Evolutionary conservation across 164 flowering plant species (phyloP).

Genomic region (Vitis riparia): DNA sequence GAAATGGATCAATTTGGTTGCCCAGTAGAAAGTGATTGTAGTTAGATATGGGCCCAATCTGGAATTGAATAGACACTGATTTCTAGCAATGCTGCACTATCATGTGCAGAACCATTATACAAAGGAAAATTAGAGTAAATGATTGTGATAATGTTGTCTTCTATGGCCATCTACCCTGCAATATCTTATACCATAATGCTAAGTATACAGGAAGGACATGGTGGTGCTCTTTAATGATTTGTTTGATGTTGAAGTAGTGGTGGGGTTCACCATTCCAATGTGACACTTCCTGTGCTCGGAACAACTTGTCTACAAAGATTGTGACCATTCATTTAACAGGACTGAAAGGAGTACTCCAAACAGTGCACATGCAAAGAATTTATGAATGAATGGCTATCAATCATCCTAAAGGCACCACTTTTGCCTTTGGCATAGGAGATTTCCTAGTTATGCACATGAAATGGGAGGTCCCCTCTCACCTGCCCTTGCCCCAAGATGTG

Average conservation of each 20-base stretch:
- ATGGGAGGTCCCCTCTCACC: constrained; percentile 1
- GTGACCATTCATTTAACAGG: constrained; percentile 22
- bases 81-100: too few relatives aligned
- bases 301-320: constrained; percentile 9
- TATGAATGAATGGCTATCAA: constrained; percentile 3
- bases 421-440: constrained; percentile 7
- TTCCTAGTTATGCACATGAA: constrained; percentile 15
- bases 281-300: constrained; percentile 7
- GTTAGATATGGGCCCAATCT: too few relatives aligned
- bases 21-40: too few relatives aligned
- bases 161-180: too few relatives aligned
- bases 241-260: not conserved
- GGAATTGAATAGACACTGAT: too few relatives aligned
- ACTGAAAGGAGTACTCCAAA: constrained; percentile 1
- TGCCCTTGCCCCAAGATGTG: not conserved
- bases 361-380: constrained; percentile 13
- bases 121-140: too few relatives aligned
- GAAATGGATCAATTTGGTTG: too few relatives aligned
- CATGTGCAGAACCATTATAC: too few relatives aligned
- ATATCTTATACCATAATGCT: not conserved
- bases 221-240: constrained; percentile 1
- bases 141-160: too few relatives aligned
- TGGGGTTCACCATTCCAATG: constrained; percentile 5
- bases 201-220: not conserved
- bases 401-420: not conserved